phyloP scores from a whole-genome alignment of 2,329 filamentous ascomycete genomes.

The Aspergillus neotritici region DNA sequence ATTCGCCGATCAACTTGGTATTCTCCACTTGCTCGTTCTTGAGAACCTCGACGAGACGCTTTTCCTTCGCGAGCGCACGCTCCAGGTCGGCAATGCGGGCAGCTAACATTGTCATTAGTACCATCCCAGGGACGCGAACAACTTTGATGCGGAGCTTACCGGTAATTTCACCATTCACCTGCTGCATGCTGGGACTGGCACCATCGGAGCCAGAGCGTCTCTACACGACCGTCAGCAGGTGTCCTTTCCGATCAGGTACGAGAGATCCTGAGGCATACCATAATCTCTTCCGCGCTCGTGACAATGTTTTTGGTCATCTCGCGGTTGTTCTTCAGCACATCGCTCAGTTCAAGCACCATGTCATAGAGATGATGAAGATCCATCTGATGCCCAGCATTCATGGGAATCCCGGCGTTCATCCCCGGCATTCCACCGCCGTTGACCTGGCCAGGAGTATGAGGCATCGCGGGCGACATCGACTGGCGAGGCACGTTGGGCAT shows the following conservation, averaged over 20 bases:
- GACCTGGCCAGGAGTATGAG: constrained; percentile 27
- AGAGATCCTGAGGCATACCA: constrained; percentile 28
- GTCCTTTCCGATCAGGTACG: neutral
- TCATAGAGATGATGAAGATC: constrained; percentile 48
- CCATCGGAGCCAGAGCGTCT: constrained; percentile 40
- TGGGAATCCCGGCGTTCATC: constrained; percentile 35
- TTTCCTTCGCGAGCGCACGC: constrained; percentile 43
- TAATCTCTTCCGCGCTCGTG: constrained; percentile 45
- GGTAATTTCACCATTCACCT: constrained; percentile 41
- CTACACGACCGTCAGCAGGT: constrained; percentile 23
- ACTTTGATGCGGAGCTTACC: constrained; percentile 24
- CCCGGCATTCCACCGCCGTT: constrained; percentile 35
- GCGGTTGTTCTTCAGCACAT: constrained; percentile 45
- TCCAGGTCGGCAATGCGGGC: constrained; percentile 47
- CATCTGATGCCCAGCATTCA: constrained; percentile 48
- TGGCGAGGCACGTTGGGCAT: constrained; percentile 30
- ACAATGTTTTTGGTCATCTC: constrained; percentile 47
- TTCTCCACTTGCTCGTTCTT: constrained; percentile 46
- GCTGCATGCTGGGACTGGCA: constrained; percentile 35
- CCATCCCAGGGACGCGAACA: neutral
- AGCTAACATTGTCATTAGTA: constrained; percentile 22
- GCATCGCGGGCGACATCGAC: constrained; percentile 29
- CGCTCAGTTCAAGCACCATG: constrained; percentile 46
- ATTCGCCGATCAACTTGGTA: constrained; percentile 44
- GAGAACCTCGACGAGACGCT: constrained; percentile 38